These are phyloP conservation scores for Cytospora piceicola DNA, from an alignment of 2,329 filamentous ascomycete genomes.

Conservation along the genomic window DNA sequence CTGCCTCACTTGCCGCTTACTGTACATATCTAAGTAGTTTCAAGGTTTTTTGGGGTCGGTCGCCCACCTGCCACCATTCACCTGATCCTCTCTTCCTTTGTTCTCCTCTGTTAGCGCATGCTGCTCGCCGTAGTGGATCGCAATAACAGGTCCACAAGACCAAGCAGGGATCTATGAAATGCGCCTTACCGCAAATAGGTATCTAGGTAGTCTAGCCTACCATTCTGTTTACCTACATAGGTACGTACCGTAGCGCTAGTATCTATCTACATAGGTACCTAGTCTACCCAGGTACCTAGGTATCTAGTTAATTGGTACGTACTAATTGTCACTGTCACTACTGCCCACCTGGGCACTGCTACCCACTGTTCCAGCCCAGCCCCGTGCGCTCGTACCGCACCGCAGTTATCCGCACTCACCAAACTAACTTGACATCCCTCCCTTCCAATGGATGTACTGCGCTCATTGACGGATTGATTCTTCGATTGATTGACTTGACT, in stretches of 20 bases:
- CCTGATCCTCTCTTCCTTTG: slow-evolving; percentile 16
- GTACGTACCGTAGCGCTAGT: neutral
- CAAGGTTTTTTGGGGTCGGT: slow-evolving; percentile 5
- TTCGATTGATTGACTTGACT: too few relatives aligned
- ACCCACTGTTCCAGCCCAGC: neutral
- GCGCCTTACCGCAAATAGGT: neutral
- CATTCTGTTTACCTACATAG: neutral
- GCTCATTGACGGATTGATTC: neutral
- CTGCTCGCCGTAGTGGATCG: neutral
- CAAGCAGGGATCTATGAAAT: neutral
- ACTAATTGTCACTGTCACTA: neutral
- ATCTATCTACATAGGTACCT: too few relatives aligned
- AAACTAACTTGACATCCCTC: neutral
- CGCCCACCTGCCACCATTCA: neutral
- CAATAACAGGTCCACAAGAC: slow-evolving; percentile 11
- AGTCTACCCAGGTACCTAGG: too few relatives aligned
- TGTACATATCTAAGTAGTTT: neutral
- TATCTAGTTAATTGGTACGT: neutral
- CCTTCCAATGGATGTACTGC: neutral
- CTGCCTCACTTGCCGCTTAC: slow-evolving; percentile 23
- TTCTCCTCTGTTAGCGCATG: slow-evolving; percentile 16
- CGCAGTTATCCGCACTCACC: slow-evolving; percentile 3
- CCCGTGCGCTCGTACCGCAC: slow-evolving; percentile 3
- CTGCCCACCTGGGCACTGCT: too few relatives aligned
- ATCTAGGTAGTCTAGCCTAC: neutral